phyloP scores from a whole-genome alignment of 176 grass and related monocot genomes.

The Saccharum officinarum region DNA sequence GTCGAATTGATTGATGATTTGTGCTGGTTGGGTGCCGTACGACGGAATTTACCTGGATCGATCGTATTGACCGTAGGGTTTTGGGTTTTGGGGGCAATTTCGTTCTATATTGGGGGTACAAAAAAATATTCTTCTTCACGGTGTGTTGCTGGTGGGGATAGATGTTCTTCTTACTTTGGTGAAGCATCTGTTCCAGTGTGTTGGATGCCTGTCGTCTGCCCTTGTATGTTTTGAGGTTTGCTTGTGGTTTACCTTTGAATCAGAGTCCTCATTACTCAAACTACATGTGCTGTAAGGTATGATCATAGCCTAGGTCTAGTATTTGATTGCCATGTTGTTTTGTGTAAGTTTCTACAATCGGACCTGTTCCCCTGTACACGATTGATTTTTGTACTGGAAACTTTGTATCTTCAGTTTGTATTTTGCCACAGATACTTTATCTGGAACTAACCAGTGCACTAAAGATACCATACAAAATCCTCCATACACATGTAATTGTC shows the following conservation, averaged over 20 bases:
- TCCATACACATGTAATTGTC: neutral
- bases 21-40: neutral
- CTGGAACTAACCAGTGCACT: neutral
- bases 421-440: neutral
- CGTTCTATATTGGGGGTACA: neutral
- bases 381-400: neutral
- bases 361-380: neutral
- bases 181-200: neutral
- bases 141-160: neutral
- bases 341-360: neutral
- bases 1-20: neutral
- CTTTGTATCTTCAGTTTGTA: neutral
- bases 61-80: neutral
- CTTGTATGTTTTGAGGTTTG: neutral
- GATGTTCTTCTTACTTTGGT: neutral
- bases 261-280: neutral
- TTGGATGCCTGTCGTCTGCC: no score
- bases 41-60: neutral
- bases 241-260: neutral
- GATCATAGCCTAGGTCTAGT: neutral
- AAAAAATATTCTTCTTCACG: neutral
- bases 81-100: constrained; percentile 21
- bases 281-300: neutral
- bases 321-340: neutral
- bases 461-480: neutral